Evolutionary conservation across 1,139 yeast species (phyloP).

Genomic region (Kluyveromyces sp.): DNA sequence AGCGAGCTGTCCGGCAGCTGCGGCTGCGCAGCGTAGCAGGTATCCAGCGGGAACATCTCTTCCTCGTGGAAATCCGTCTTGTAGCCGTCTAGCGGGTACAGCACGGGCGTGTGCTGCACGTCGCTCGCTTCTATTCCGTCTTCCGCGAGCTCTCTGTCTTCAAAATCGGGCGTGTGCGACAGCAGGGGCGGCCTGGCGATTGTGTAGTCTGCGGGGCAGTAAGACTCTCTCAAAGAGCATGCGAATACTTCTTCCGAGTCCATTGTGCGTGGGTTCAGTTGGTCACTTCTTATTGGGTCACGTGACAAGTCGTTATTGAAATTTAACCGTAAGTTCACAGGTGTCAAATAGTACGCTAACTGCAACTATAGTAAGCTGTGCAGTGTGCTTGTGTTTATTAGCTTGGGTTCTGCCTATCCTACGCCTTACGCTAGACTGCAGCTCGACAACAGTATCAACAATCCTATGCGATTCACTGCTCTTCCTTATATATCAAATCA

Average conservation of each 20-base stretch:
- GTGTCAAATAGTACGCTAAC: no score
- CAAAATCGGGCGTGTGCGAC: conserved; percentile 9
- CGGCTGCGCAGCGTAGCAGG: not conserved
- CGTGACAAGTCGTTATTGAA: not conserved
- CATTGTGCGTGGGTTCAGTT: no score
- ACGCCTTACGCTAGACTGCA: no score
- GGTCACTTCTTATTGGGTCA: not conserved
- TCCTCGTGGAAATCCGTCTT: conserved; percentile 6
- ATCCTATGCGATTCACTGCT: no score
- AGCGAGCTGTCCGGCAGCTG: not conserved
- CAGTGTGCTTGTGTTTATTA: not conserved
- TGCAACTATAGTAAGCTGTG: no score
- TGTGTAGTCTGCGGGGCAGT: conserved; percentile 2
- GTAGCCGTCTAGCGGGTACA: conserved; percentile 9
- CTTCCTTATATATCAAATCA: no score
- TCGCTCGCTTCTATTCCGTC: no score
- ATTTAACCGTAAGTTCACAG: no score
- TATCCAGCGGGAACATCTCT: conserved; percentile 9
- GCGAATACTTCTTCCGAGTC: conserved; percentile 7
- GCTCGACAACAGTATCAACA: no score
- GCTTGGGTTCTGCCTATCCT: not conserved
- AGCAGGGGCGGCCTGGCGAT: conserved; percentile 7
- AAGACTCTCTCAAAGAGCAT: conserved; percentile 6
- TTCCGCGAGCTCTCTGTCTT: conserved; percentile 1
- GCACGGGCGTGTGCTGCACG: conserved; percentile 8